phyloP scores from a whole-genome alignment of 805 yeast genomes.

The Metschnikowia chrysomelidarum region DNA sequence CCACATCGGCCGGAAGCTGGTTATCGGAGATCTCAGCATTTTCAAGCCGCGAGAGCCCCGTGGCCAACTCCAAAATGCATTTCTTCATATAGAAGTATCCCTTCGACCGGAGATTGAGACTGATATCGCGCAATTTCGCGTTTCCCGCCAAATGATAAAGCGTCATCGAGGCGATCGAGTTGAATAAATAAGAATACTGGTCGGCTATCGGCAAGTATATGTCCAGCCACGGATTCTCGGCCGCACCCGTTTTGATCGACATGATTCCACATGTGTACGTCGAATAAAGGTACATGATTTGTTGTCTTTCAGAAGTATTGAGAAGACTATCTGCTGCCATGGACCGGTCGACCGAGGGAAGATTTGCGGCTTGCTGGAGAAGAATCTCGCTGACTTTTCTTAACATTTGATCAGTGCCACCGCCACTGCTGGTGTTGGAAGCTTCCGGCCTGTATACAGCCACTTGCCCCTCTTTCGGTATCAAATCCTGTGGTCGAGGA shows the following conservation, averaged over 20 bases:
- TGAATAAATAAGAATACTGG: conserved; percentile 54
- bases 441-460: too few species aligned
- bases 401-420: too few species aligned
- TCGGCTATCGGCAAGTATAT: conserved; percentile 54
- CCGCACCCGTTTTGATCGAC: conserved; percentile 62
- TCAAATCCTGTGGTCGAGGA: too few species aligned
- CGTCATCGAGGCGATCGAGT: conserved; percentile 67
- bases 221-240: conserved; percentile 68
- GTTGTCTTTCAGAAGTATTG: conserved; percentile 34
- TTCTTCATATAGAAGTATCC: conserved; percentile 59
- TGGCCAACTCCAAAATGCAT: conserved; percentile 57
- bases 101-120: conserved; percentile 42
- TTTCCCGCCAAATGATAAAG: conserved; percentile 51
- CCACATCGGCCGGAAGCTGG: conserved; percentile 57
- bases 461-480: too few species aligned
- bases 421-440: too few species aligned
- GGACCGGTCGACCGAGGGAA: too few species aligned
- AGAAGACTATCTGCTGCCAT: conserved; percentile 19
- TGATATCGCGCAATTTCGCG: conserved; percentile 40
- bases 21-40: conserved; percentile 20
- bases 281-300: conserved; percentile 34
- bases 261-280: conserved; percentile 45
- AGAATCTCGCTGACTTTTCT: too few species aligned
- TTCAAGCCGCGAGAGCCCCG: conserved; percentile 43
- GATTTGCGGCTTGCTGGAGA: too few species aligned